phyloP scores from a whole-genome alignment of 1,284 basidiomycete species.

The Naganishia sp. region DNA sequence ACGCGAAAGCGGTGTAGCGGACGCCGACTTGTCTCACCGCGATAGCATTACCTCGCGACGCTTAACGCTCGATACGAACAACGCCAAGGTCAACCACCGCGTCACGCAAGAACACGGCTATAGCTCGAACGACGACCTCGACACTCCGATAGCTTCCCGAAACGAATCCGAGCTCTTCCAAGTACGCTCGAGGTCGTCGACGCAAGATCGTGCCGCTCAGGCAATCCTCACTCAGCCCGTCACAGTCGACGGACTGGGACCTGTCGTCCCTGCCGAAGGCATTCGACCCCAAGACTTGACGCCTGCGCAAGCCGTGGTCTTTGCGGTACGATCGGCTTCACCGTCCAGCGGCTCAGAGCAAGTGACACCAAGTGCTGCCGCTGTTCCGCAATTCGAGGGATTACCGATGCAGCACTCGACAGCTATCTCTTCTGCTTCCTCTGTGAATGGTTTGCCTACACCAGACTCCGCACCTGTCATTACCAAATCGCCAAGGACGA shows the following conservation, averaged over 20 bases:
- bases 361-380: not conserved
- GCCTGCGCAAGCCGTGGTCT: slow-evolving; percentile 19
- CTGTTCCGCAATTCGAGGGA: not conserved
- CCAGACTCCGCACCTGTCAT: not conserved
- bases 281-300: not conserved
- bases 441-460: not conserved
- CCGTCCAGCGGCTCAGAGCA: slow-evolving; percentile 7
- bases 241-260: slow-evolving; percentile 21
- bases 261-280: not conserved
- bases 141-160: slow-evolving; percentile 18
- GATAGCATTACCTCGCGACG: not conserved
- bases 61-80: slow-evolving; percentile 18
- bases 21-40: slow-evolving; percentile 6
- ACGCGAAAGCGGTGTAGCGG: slow-evolving; percentile 16
- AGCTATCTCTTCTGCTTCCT: not conserved
- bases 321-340: slow-evolving; percentile 12
- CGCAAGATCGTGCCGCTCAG: slow-evolving; percentile 15
- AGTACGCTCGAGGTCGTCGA: slow-evolving; percentile 19
- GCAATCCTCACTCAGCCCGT: slow-evolving; percentile 23
- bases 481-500: not conserved
- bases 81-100: slow-evolving; percentile 3
- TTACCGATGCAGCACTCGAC: slow-evolving; percentile 14
- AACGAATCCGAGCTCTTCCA: slow-evolving; percentile 19
- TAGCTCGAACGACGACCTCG: slow-evolving; percentile 12
- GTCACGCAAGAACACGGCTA: not conserved